phyloP scores from a whole-genome alignment of 2,329 filamentous ascomycete genomes.

The Talaromyces islandicus region DNA sequence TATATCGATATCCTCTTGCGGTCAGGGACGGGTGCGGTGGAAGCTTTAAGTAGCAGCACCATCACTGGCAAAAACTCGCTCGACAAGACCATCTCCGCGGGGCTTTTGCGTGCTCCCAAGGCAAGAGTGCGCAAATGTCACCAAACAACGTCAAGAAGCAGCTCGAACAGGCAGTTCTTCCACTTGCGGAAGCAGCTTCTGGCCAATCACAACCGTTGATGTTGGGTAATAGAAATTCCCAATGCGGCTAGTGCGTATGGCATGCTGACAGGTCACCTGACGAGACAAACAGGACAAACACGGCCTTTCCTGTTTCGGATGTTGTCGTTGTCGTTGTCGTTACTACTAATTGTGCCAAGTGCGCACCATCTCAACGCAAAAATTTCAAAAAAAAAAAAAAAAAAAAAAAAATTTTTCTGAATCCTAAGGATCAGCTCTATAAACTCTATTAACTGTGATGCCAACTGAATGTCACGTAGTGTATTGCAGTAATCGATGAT shows the following conservation, averaged over 20 bases:
- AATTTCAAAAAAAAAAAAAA: no score
- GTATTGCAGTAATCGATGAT: no score
- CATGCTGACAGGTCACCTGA: not conserved
- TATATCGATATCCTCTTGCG: not conserved
- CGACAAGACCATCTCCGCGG: conserved; percentile 1
- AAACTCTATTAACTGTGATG: no score
- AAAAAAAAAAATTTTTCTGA: no score
- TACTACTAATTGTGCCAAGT: no score
- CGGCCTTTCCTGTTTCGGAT: not conserved
- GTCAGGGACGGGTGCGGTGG: no score
- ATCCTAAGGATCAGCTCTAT: no score
- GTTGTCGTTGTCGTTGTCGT: no score
- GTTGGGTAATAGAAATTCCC: conserved; percentile 32
- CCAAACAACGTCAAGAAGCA: not conserved
- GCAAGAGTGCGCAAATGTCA: not conserved
- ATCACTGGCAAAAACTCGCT: not conserved
- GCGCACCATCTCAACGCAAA: no score
- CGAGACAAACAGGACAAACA: not conserved
- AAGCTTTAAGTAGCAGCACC: not conserved
- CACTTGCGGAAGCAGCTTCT: not conserved
- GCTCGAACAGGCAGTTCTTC: not conserved
- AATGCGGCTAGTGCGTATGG: conserved; percentile 19
- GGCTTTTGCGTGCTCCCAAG: not conserved
- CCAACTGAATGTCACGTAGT: no score
- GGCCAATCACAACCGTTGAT: conserved; percentile 26